Evolutionary conservation across 495 filamentous ascomycete species (phyloP).

Genomic region (Xylaria bambusicola): DNA sequence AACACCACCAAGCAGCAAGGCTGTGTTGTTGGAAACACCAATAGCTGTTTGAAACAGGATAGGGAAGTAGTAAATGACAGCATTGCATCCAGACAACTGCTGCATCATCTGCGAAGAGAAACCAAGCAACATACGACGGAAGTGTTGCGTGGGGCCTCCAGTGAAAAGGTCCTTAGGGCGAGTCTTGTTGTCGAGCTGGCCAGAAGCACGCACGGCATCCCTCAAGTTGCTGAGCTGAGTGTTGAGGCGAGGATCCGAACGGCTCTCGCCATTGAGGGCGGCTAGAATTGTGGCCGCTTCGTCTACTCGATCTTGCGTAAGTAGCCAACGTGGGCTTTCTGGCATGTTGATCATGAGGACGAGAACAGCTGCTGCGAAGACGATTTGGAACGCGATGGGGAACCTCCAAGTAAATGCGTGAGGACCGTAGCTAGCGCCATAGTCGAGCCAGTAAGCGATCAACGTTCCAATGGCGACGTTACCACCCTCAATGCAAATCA

Average conservation of each 20-base stretch:
- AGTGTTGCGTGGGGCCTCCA: slow-evolving; percentile 60
- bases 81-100: slow-evolving; percentile 70
- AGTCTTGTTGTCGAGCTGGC: slow-evolving; percentile 46
- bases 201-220: slow-evolving; percentile 56
- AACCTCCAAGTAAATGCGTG: slow-evolving; percentile 66
- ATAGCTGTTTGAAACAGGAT: slow-evolving; percentile 41
- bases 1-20: slow-evolving; percentile 31
- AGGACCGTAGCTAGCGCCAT: slow-evolving; percentile 64
- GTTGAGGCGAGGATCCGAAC: slow-evolving; percentile 52
- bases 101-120: slow-evolving; percentile 66
- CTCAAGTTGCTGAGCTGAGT: slow-evolving; percentile 60
- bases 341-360: slow-evolving; percentile 65
- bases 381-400: slow-evolving; percentile 72
- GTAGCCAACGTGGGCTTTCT: slow-evolving; percentile 70
- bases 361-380: slow-evolving; percentile 65
- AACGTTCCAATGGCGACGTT: slow-evolving; percentile 71
- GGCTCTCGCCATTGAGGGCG: slow-evolving; percentile 58
- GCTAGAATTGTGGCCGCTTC: slow-evolving; percentile 67
- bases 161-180: slow-evolving; percentile 54
- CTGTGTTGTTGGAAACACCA: slow-evolving; percentile 24
- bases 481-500: slow-evolving; percentile 77
- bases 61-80: slow-evolving; percentile 68
- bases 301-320: slow-evolving; percentile 63
- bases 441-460: slow-evolving; percentile 77
- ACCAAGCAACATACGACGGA: slow-evolving; percentile 58